phyloP scores from a whole-genome alignment of 192 early-diverging fungal genomes.

The Coemansia asiatica region DNA sequence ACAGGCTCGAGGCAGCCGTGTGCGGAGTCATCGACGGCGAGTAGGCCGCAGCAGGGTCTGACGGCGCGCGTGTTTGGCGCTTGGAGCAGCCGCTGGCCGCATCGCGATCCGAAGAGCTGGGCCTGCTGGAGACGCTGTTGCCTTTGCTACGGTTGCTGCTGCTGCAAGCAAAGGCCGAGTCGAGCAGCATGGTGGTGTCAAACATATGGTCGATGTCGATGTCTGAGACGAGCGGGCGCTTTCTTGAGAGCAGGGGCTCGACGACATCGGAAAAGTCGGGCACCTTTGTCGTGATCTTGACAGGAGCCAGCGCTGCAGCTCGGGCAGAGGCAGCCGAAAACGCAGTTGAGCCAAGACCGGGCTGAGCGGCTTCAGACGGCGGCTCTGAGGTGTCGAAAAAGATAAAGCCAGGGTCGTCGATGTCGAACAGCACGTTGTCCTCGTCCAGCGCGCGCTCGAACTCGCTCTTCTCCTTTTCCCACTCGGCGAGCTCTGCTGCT shows the following conservation, averaged over 20 bases:
- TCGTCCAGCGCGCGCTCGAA: slow-evolving; percentile 56
- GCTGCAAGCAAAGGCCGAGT: slow-evolving; percentile 20
- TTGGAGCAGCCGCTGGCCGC: not conserved
- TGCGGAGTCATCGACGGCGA: slow-evolving; percentile 35
- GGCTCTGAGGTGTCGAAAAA: slow-evolving; percentile 42
- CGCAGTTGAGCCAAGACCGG: not conserved
- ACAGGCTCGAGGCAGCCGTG: not conserved
- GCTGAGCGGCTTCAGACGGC: not conserved
- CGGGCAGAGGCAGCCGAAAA: slow-evolving; percentile 2
- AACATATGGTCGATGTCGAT: slow-evolving; percentile 41
- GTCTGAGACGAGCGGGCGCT: slow-evolving; percentile 2
- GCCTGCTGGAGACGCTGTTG: not conserved
- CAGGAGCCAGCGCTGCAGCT: slow-evolving; percentile 30
- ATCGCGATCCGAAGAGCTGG: not conserved
- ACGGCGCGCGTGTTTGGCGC: slow-evolving; percentile 12
- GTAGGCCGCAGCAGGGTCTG: slow-evolving; percentile 18
- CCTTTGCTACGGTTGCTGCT: no score
- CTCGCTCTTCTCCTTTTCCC: slow-evolving; percentile 50
- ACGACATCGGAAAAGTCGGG: slow-evolving; percentile 50
- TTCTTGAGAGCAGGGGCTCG: not conserved
- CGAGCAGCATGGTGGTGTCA: slow-evolving; percentile 33
- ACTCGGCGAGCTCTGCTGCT: slow-evolving; percentile 42
- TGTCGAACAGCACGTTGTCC: slow-evolving; percentile 54
- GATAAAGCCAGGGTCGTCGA: slow-evolving; percentile 55
- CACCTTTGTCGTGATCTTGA: slow-evolving; percentile 43